These are phyloP conservation scores for Aspergillus udagawae DNA, from an alignment of 2,329 filamentous ascomycete genomes.

Conservation along the genomic window DNA sequence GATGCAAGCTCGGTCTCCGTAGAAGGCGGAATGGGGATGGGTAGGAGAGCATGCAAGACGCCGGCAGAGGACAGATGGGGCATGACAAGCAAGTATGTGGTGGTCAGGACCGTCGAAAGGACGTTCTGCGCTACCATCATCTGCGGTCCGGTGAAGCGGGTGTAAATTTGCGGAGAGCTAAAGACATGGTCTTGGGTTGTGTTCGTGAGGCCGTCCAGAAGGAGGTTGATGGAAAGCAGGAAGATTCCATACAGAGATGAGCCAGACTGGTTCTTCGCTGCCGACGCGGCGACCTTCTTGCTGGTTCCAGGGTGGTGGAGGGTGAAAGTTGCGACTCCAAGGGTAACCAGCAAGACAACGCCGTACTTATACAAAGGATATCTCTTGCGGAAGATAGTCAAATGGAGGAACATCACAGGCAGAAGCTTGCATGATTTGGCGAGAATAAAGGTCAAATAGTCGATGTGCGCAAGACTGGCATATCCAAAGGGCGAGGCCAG, in stretches of 20 bases:
- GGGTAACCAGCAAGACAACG: slow-evolving; percentile 85
- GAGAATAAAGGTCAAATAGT: slow-evolving; percentile 96
- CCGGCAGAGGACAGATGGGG: slow-evolving; percentile 73
- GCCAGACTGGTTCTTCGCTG: slow-evolving; percentile 55
- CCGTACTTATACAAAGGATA: slow-evolving; percentile 97
- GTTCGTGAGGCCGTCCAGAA: slow-evolving; percentile 95
- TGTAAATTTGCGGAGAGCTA: slow-evolving; percentile 57
- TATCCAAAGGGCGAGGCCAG: slow-evolving; percentile 96
- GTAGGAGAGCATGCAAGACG: slow-evolving; percentile 61
- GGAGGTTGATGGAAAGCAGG: slow-evolving; percentile 79
- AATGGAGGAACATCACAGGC: slow-evolving; percentile 96
- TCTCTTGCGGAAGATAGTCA: slow-evolving; percentile 80
- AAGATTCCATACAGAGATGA: slow-evolving; percentile 68
- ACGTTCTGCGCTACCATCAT: slow-evolving; percentile 99
- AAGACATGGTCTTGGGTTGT: slow-evolving; percentile 97
- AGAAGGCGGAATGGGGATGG: slow-evolving; percentile 54
- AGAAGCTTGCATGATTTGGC: slow-evolving; percentile 98
- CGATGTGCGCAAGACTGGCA: slow-evolving; percentile 84
- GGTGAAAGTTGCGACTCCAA: slow-evolving; percentile 92
- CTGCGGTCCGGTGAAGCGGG: slow-evolving; percentile 82
- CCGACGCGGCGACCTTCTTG: slow-evolving; percentile 48
- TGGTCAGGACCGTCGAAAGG: slow-evolving; percentile 74
- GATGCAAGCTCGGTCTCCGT: slow-evolving; percentile 71
- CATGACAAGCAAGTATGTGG: slow-evolving; percentile 68
- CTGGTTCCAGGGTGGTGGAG: slow-evolving; percentile 69